Conservation (phyloP, 2,329 filamentous ascomycete genomes). For the Aspergillus sojae region DNA sequence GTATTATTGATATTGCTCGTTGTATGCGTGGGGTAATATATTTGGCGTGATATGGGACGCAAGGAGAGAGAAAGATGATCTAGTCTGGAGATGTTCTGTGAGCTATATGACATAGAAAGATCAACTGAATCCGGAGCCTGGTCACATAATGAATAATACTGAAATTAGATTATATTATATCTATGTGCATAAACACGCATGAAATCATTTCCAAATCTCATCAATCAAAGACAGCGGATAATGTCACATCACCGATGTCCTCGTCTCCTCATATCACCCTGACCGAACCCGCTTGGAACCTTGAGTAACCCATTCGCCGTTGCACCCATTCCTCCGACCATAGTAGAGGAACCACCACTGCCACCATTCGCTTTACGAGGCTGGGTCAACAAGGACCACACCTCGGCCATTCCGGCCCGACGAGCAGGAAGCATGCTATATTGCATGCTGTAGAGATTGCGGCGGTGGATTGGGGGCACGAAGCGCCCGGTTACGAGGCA, state of each 20-base stretch:
- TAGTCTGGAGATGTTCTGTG: too few relatives aligned
- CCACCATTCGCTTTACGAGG: slow-evolving; percentile 34
- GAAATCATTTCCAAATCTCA: slow-evolving; percentile 4
- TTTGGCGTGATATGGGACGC: too few relatives aligned
- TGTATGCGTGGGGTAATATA: too few relatives aligned
- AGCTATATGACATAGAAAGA: too few relatives aligned
- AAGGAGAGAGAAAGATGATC: too few relatives aligned
- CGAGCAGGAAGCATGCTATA: slow-evolving; percentile 94
- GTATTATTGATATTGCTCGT: too few relatives aligned
- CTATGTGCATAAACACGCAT: slow-evolving; percentile 1
- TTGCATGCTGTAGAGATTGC: slow-evolving; percentile 92
- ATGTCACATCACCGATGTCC: slow-evolving; percentile 33
- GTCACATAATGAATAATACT: background rate
- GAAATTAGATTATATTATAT: background rate
- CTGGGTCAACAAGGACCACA: slow-evolving; percentile 75
- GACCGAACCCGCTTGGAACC: slow-evolving; percentile 36
- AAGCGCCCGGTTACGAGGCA: slow-evolving; percentile 89
- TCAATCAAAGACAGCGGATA: slow-evolving; percentile 1
- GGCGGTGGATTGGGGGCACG: slow-evolving; percentile 91
- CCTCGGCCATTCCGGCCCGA: slow-evolving; percentile 76
- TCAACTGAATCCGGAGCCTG: too few relatives aligned
- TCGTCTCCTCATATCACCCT: slow-evolving; percentile 35
- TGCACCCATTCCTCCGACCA: slow-evolving; percentile 28
- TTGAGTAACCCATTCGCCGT: slow-evolving; percentile 33
- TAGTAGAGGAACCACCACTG: slow-evolving; percentile 27